Evolutionary conservation across 2,329 filamentous ascomycete genomes (phyloP), one percentile per base, ranked within the genome.

Genomic region (Verticillium nonalfalfae): DNA sequence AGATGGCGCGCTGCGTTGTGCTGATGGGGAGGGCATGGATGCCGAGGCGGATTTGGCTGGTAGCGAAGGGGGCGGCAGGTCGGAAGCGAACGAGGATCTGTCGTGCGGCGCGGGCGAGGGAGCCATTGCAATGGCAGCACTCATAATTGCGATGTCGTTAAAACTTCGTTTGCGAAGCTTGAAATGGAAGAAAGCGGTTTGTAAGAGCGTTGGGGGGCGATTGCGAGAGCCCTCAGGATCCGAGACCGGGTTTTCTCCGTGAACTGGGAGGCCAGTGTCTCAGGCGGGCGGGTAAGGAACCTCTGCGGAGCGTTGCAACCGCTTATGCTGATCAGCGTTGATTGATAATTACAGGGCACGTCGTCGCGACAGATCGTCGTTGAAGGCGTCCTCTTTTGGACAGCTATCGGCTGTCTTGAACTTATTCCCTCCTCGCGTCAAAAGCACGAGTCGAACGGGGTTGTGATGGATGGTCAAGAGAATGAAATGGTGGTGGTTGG

Each of bases 101-200:
- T 88, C 85, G 73, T 88, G 85, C 67, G 85, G 85, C 76, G 85
- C 85, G 70, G 85, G 86, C 73, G 86, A 88, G 67, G 85, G 85
- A 72, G 84, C 85, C 86, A 88, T 88, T 70, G 85, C 84, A 72
- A 88, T 83, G 75, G 84, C 85, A 73, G 86, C 81, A 79, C 85
- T 88, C 86, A 89, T 89, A 73, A 69, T 87, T 62, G 62, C 64
- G 54, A 34, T 56, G 35, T 63, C 39, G 55, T 52, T 70, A 66
- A 66, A 60, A 59, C 68, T 67, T 38, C 59, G 54, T 33, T 56
- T 60, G 45, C 36, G 60, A 38, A 59, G 57, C 52, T 39, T 40
- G 36, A 55, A 50, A 21, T n/a, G 36, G 31, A 56, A 21, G 60
- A 54, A 31, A n/a, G 45, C 45, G n/a, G 45, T 18, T 26, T 26